These are phyloP conservation scores for Inonotus obliquus DNA, from an alignment of 1,284 basidiomycete species.

Conservation along the genomic window DNA sequence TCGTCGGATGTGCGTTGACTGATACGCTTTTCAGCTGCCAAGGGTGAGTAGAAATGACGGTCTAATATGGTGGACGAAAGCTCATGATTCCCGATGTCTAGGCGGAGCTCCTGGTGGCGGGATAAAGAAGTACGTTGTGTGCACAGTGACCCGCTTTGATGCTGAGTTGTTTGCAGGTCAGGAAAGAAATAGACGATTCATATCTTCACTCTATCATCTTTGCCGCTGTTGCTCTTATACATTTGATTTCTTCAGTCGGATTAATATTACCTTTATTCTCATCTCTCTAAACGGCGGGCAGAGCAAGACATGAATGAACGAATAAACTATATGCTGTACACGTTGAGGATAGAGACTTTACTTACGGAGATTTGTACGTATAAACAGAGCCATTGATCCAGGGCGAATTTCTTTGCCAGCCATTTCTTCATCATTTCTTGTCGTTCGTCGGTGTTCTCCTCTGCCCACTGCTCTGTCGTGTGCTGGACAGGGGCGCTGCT, in stretches of 20 bases:
- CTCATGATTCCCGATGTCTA: slow-evolving; percentile 22
- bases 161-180: slow-evolving; percentile 39
- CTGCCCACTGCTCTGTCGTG: too few relatives aligned
- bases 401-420: neutral
- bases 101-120: slow-evolving; percentile 64
- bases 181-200: slow-evolving; percentile 56
- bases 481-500: too few relatives aligned
- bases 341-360: neutral
- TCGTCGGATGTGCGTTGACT: too few relatives aligned
- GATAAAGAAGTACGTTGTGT: slow-evolving; percentile 66
- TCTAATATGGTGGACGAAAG: neutral
- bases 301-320: too few relatives aligned
- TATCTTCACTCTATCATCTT: neutral
- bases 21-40: slow-evolving; percentile 41
- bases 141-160: neutral
- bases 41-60: slow-evolving; percentile 43
- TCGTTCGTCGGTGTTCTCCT: neutral
- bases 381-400: neutral
- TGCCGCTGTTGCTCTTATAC: neutral
- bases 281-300: too few relatives aligned
- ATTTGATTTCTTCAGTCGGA: neutral
- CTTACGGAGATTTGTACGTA: neutral
- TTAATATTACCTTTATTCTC: too few relatives aligned
- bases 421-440: neutral
- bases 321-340: neutral